Percentiles rank a stretch among this genome's conserved stretches.
These are phyloP conservation scores for Vitis riparia DNA, from an alignment of 164 flowering plant species.

Conservation along the genomic window DNA sequence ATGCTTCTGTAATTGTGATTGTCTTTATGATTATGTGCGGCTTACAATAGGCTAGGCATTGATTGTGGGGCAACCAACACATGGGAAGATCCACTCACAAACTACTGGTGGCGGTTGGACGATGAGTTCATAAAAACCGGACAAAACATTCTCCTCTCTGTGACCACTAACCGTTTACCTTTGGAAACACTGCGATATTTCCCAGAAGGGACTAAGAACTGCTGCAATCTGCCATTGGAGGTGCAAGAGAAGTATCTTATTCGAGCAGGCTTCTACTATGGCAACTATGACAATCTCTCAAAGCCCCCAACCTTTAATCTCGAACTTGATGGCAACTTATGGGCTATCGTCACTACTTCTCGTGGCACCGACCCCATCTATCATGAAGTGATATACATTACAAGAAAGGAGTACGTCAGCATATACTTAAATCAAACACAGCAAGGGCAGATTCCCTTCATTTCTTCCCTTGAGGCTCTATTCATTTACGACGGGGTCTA, in stretches of 20 bases:
- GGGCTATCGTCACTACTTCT: conserved; percentile 19
- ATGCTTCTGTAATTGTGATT: too few species aligned
- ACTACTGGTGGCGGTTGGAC: background rate
- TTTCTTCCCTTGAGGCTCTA: conserved; percentile 6
- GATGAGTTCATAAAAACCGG: background rate
- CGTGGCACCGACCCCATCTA: background rate
- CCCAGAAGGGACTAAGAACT: conserved; percentile 7
- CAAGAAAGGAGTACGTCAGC: background rate
- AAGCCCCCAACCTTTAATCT: conserved; percentile 23
- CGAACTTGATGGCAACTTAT: background rate
- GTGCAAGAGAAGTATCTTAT: background rate
- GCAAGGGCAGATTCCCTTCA: conserved; percentile 8
- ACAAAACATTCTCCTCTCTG: background rate
- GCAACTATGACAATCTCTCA: conserved; percentile 22
- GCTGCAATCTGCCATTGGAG: conserved; percentile 3
- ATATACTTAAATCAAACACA: conserved; percentile 11
- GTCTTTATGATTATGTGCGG: too few species aligned
- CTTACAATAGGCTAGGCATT: background rate
- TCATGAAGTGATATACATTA: conserved; percentile 1
- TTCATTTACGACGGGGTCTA: background rate
- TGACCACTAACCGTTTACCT: background rate
- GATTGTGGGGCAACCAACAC: conserved; percentile 5
- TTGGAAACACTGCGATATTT: conserved; percentile 14
- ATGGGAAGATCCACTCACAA: too few species aligned
- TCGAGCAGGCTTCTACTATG: conserved; percentile 23